Conservation (phyloP, 2,329 filamentous ascomycete genomes). For the Magnaporthiopsis poae region DNA sequence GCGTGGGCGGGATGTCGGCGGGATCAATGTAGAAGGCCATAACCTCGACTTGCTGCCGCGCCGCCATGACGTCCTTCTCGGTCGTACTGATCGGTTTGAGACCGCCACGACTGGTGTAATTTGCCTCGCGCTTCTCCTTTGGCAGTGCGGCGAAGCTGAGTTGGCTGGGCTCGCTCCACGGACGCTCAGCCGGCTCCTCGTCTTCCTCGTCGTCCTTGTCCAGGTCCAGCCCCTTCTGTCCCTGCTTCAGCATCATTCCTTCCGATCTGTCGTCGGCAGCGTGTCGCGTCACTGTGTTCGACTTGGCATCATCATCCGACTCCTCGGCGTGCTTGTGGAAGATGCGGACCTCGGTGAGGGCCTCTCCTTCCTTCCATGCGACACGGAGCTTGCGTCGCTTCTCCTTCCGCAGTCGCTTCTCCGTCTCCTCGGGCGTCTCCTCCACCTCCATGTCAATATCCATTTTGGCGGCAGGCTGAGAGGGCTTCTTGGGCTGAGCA, state of each 20-base stretch:
- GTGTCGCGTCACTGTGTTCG: conserved; percentile 59
- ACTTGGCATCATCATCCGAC: conserved; percentile 61
- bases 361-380: conserved; percentile 57
- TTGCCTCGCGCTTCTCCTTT: conserved; percentile 35
- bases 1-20: conserved; percentile 46
- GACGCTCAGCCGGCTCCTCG: conserved; percentile 41
- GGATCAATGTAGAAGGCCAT: conserved; percentile 50
- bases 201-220: conserved; percentile 51
- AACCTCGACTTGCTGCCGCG: conserved; percentile 49
- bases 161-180: conserved; percentile 39
- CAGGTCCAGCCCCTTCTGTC: conserved; percentile 25
- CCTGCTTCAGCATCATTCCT: conserved; percentile 56
- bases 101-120: conserved; percentile 46
- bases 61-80: conserved; percentile 45
- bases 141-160: conserved; percentile 40
- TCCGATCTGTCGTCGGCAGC: conserved; percentile 64
- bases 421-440: conserved; percentile 59
- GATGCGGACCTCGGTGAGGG: conserved; percentile 55
- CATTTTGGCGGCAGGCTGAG: conserved; percentile 26
- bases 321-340: conserved; percentile 66
- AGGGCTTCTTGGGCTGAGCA: conserved; percentile 41
- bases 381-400: conserved; percentile 60
- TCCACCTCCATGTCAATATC: conserved; percentile 37
- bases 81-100: conserved; percentile 39
- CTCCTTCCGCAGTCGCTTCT: conserved; percentile 62